Conservation (phyloP, 345 rosid species). For the Viola odorata region DNA sequence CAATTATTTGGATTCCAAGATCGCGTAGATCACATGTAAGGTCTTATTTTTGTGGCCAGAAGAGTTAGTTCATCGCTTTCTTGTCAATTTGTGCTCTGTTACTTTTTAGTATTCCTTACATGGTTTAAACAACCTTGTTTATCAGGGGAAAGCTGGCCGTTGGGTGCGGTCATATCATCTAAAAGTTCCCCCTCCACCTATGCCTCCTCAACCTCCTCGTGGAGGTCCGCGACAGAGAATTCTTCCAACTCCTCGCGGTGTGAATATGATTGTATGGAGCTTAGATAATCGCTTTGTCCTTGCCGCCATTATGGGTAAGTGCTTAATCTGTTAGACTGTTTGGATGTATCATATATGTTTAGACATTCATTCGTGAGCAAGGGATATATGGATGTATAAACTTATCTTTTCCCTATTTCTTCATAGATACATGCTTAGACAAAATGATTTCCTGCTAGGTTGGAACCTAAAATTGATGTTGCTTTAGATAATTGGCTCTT, state of each 20-base stretch:
- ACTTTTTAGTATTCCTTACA: background rate
- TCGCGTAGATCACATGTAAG: conserved; percentile 92
- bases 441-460: too few species aligned
- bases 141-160: conserved; percentile 78
- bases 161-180: conserved; percentile 91
- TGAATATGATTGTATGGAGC: conserved; percentile 97
- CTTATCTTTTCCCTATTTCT: too few species aligned
- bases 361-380: too few species aligned
- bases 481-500: too few species aligned
- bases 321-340: too few species aligned
- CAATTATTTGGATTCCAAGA: conserved; percentile 95
- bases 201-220: conserved; percentile 90
- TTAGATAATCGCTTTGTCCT: conserved; percentile 98
- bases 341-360: too few species aligned
- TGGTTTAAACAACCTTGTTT: conserved; percentile 3
- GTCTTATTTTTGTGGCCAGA: background rate
- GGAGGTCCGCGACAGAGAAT: conserved; percentile 99
- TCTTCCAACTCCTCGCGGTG: conserved; percentile 98
- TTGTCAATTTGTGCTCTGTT: background rate
- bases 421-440: too few species aligned
- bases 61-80: background rate
- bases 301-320: conserved; percentile 96
- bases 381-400: too few species aligned
- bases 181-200: conserved; percentile 98
- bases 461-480: too few species aligned